Base-by-base conservation (phyloP, 2,329 filamentous ascomycete species). In the Penicillium sp. region DNA sequence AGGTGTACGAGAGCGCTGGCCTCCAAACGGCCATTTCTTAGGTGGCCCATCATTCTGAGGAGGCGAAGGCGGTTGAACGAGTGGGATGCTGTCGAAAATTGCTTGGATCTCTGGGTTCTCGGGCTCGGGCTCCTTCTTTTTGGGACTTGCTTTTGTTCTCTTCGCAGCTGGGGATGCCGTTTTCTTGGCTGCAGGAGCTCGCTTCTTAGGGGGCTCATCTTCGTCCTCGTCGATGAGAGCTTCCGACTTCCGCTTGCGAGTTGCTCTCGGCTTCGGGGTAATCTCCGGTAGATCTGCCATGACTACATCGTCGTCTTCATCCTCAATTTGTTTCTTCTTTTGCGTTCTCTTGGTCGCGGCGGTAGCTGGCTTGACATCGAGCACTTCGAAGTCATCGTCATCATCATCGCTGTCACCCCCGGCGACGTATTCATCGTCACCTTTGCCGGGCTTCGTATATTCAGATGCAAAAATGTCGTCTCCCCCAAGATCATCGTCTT, bases 11-110 rank as follows among this genome's bases (percentile, higher is more conserved):
- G 85, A 69, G 42, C 77, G 70, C 84, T 87, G 54, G 80, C 51
- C 87, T 61, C 84, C 84, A 81, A 85, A 97, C 69, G 95, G 87
- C 65, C 93, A 97, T 66, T 96, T 97, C 45, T 77, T 79, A 21
- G 42, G n/a, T 4, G 42, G 42, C 10, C 78, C 78, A 60, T 85
- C 82, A 0, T 85, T 83, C 59, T 86, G 81, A 2, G 93, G 92
- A 37, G 94, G 93, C 3, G 91, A 90, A 5, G 94, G 94, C 19
- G 94, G 82, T 54, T 88, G 81, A 37, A 99, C 85, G 1, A 86
- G 90, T 5, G 91, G 90, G 55, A 99, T 93, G 63, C 87, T 91
- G 69, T 96, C 88, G 28, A 97, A 83, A 42, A 99, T 97, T 45
- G 88, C 86, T 71, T 96, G 87, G 18, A 96, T 86, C 19, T 84